Evolutionary conservation across 192 early-diverging fungal species (phyloP), one percentile per base, ranked within the genome.

Genomic region (Coemansia sp.): DNA sequence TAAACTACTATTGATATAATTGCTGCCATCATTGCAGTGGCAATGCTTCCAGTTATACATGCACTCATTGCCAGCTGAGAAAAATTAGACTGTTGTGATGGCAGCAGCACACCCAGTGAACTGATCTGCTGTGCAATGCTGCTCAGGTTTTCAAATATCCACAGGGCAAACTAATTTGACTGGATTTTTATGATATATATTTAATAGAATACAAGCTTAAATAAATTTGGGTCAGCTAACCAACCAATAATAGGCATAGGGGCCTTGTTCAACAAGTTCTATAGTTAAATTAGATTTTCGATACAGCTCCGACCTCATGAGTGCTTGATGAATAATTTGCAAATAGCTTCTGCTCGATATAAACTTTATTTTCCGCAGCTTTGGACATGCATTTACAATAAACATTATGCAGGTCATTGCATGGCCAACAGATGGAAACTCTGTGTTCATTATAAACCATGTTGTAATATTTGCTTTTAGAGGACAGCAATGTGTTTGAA

Each of bases 41-140:
- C 84, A 32, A 93, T 68, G 62, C 87, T 88, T 61, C 92, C 94
- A 49, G 85, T 83, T 59, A 94, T 71, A 79, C 92, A 91, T 39
- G 94, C 90, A 62, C 88, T 90, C 9, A 92, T 68, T 16, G 89
- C 89, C 14, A 96, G 73, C 16, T 75, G 69, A 18, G 92, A 89
- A 47, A 93, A 81, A 39, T 93, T 88, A 57, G 77, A 83, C 37
- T 83, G 78, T 55, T 91, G 82, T 23, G 72, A 68, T 11, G 92
- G 92, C 14, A 89, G 88, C 71, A 96, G 82, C 57, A 88, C 82
- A 49, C 90, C 88, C 62, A 93, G 69, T 22, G 83, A 61, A 61
- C 89, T 88, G 55, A 92, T 88, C 81, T 94, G 90, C 64, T 89
- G 89, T 47, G 92, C 94, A 72, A 94, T 88, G 61, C 87, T 89